These are phyloP conservation scores for Chalaropsis thielavioides DNA, from an alignment of 2,329 filamentous ascomycete genomes.

Conservation along the genomic window DNA sequence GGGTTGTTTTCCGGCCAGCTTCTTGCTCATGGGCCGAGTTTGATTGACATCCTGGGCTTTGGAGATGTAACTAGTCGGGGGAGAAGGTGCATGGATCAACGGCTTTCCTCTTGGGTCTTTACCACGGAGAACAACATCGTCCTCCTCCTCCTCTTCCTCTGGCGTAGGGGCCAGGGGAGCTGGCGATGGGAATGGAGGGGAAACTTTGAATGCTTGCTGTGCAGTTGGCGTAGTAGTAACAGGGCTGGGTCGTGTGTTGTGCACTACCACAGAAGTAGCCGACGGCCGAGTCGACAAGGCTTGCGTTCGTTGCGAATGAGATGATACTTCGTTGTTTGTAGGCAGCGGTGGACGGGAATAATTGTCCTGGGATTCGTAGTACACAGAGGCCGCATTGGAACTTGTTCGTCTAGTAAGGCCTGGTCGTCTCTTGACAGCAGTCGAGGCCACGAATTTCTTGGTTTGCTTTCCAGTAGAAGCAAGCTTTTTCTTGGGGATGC, in stretches of 20 bases:
- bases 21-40: conserved; percentile 27
- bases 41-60: neutral
- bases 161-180: conserved; percentile 8
- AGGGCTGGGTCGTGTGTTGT: neutral
- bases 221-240: neutral
- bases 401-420: conserved; percentile 13
- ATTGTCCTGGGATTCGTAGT: conserved; percentile 22
- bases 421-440: conserved; percentile 20
- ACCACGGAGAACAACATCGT: neutral
- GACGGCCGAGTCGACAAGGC: neutral
- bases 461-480: conserved; percentile 26
- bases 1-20: conserved; percentile 37
- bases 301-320: neutral
- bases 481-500: conserved; percentile 27
- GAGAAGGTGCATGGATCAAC: neutral
- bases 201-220: neutral
- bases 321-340: neutral
- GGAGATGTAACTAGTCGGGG: neutral
- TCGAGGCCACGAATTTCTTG: conserved; percentile 26
- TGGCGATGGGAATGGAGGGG: neutral
- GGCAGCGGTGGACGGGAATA: neutral
- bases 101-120: neutral
- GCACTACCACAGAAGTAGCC: conserved; percentile 7
- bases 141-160: conserved; percentile 10
- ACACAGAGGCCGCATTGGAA: conserved; percentile 24